Evolutionary conservation across 139 green algal species (phyloP), one percentile per base, ranked within the genome.

Genomic region (Parachlorella kessleri): DNA sequence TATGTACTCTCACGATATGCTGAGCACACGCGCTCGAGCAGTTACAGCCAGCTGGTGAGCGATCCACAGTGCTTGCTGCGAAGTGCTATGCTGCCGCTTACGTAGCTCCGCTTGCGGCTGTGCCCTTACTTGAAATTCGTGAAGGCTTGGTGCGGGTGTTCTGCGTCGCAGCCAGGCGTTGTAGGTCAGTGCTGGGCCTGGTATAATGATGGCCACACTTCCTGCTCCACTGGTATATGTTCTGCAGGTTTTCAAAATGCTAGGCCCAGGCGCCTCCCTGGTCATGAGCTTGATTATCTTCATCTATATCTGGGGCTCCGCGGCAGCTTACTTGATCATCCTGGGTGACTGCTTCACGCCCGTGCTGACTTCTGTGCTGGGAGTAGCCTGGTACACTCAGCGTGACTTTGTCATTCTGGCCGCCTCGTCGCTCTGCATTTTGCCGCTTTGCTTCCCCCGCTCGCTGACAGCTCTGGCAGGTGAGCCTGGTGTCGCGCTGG

Each of bases 241-340:
- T 26, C 32, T 42, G n/a, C 72, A 85, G 71, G 83, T 94, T 7
- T 70, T 80, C 30, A 38, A 66, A 18, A 83, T 88, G 42, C 80
- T 94, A 67, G 91, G 91, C 0, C 75, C 72, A 10, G 87, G 84
- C 55, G 83, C 85, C 10, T 76, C 73, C 2, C 71, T 78, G 32
- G 37, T 73, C 5, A 79, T 95, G 72, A 82, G 75, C 7, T 55
- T 74, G 3, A 72, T 90, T 23, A 75, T 92, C 70, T 73, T 93
- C n/a, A 32, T 91, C 28, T 92, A 93, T 79, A 81, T 91, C 32
- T 91, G 85, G 54, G 89, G 91, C 0, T 87, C 86, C 66, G 64
- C 42, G n/a, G 42, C 82, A 1, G 91, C 90, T 0, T 95, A 94
- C 70, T 54, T 93, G 70, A 84, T 95, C 39, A 95, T 95, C 66